A percentile compares a stretch with the other conserved stretches of the same genome.
These are phyloP conservation scores for Penicillium malachiteum DNA, from an alignment of 495 filamentous ascomycete species.

Conservation along the genomic window DNA sequence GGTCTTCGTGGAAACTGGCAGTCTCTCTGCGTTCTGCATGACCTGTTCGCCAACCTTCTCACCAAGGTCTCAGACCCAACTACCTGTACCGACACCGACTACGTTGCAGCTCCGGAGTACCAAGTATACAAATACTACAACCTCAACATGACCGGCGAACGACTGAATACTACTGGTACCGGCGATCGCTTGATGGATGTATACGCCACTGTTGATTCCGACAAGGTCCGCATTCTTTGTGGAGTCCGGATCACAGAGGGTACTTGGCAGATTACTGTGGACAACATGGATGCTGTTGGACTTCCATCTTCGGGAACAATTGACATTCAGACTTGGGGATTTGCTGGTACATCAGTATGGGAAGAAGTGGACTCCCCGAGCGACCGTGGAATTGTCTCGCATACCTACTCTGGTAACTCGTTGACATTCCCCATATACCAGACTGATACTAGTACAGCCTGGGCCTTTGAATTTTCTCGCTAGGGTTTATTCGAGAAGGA, in stretches of 20 bases:
- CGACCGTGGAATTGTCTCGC: constrained; percentile 28
- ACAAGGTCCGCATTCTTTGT: constrained; percentile 31
- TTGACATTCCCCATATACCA: constrained; percentile 37
- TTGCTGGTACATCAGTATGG: constrained; percentile 6
- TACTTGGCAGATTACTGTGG: constrained; percentile 34
- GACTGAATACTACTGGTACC: constrained; percentile 28
- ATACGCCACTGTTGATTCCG: constrained; percentile 27
- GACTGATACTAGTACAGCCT: constrained; percentile 30
- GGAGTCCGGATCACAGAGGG: constrained; percentile 29
- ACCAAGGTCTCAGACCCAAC: constrained; percentile 10
- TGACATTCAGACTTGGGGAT: constrained; percentile 33
- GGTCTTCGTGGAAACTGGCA: constrained; percentile 45
- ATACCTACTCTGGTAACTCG: constrained; percentile 28
- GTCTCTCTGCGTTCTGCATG: constrained; percentile 31
- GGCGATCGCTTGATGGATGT: constrained; percentile 35
- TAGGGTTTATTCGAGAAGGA: not conserved
- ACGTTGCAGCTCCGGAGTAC: constrained; percentile 34
- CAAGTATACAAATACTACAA: constrained; percentile 48
- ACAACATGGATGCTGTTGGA: constrained; percentile 26
- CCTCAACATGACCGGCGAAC: constrained; percentile 36
- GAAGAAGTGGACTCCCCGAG: constrained; percentile 30
- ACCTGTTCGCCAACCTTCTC: constrained; percentile 34
- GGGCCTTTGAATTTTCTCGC: constrained; percentile 33
- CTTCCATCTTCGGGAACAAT: constrained; percentile 26
- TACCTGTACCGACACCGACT: constrained; percentile 22